Base-by-base conservation (phyloP, 352 stramenopile species). In the Phytophthora kernoviae region DNA sequence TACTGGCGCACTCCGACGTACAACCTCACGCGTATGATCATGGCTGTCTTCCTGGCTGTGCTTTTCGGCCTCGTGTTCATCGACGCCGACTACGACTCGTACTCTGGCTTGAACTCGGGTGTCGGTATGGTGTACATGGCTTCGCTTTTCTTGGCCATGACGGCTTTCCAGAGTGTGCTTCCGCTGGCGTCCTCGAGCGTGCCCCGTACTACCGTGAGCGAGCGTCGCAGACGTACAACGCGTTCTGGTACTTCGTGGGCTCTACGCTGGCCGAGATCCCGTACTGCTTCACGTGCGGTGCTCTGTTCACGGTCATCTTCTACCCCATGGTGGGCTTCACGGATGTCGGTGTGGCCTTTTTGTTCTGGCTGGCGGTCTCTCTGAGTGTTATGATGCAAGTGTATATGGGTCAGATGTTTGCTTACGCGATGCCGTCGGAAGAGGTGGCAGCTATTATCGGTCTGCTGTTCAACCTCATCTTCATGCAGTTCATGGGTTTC, bases 171-270 rank as follows among this genome's bases (percentile, higher is more conserved):
- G 40, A 86, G 68, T 9, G 76, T 88, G 10, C 39, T 96, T 5
- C 74, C 84, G 10, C 46, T 94, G 1, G 78, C 92, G 43, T 73
- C 79, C 54, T 75, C 75, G 10, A 97, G 57, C 73, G 53, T 18
- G 36, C 49, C 17, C 75, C 54, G 37, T 62, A 62, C 58, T 97
- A 97, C 77, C 69, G 88, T 6, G 89, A 97, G 58, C 85, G 91
- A 15, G 77, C 81, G 27, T 75, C 84, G 6, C 58, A 85, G 51
- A 96, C 93, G 59, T 98, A 98, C 58, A 72, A 81, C 42, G 57
- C 79, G 18, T 58, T 70, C 20, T 75, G 81, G 43, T 88, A 96
- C 55, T 74, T 70, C 26, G 18, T 93, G 12, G 73, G 84, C n/a
- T 59, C 47, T 27, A 67, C 54, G 24, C 27, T 77, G 11, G 41